Conservation (phyloP, 768 basidiomycete species). For the Russula sp. region DNA sequence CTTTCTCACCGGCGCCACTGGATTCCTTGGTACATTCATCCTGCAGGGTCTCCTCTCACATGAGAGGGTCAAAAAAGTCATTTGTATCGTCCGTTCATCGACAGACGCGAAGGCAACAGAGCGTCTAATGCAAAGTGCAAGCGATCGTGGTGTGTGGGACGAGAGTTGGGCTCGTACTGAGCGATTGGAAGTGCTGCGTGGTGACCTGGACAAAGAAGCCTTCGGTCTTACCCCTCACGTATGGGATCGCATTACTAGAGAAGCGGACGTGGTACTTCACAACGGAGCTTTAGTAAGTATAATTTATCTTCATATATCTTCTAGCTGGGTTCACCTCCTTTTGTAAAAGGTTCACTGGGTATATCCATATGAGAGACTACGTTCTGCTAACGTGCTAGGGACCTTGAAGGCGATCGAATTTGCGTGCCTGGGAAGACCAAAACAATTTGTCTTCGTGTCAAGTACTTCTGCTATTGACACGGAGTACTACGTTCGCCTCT, state of each 20-base stretch:
- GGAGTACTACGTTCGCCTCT: constrained; percentile 80
- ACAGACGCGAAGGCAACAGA: constrained; percentile 51
- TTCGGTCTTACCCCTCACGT: constrained; percentile 62
- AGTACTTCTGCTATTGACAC: constrained; percentile 95
- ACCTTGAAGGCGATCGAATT: constrained; percentile 81
- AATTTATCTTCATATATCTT: not conserved
- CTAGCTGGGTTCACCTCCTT: not conserved
- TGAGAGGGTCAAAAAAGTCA: constrained; percentile 70
- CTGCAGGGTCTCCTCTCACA: constrained; percentile 69
- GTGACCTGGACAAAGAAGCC: constrained; percentile 68
- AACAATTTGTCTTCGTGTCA: constrained; percentile 84
- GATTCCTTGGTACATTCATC: constrained; percentile 93
- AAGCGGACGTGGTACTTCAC: constrained; percentile 81
- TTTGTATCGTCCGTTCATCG: constrained; percentile 84
- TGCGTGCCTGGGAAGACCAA: constrained; percentile 64
- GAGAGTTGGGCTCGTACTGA: constrained; percentile 67
- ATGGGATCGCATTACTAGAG: constrained; percentile 62
- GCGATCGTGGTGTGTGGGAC: constrained; percentile 83
- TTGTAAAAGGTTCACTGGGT: constrained; percentile 88
- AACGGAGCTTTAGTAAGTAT: constrained; percentile 90
- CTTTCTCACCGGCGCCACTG: constrained; percentile 95
- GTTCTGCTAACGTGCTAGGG: constrained; percentile 85
- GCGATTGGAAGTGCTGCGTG: constrained; percentile 70
- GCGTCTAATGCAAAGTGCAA: constrained; percentile 63
- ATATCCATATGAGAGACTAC: constrained; percentile 91